These are phyloP conservation scores for Gomphus bonarii DNA, from an alignment of 1,284 basidiomycete species.

Conservation along the genomic window DNA sequence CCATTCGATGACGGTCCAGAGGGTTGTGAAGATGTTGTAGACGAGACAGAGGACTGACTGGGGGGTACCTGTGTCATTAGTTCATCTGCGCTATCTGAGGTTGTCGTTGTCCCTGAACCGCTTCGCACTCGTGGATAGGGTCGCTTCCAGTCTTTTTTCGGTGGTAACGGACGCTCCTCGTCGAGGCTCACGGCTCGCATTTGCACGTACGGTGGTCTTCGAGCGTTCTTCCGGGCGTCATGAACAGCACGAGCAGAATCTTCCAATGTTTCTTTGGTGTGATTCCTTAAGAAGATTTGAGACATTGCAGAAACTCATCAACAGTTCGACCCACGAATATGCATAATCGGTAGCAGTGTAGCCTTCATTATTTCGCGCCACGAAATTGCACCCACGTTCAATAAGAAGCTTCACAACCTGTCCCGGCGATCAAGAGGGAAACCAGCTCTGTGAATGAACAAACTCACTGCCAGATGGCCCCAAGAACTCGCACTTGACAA, in stretches of 20 bases:
- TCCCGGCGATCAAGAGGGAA: conserved; percentile 13
- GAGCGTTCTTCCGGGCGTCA: conserved; percentile 61
- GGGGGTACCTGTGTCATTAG: conserved; percentile 22
- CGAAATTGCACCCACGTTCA: conserved; percentile 77
- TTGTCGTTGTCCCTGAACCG: conserved; percentile 63
- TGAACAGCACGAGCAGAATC: conserved; percentile 68
- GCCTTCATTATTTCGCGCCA: conserved; percentile 78
- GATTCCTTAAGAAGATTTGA: conserved; percentile 4
- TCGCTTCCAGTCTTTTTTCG: conserved; percentile 20
- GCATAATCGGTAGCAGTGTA: conserved; percentile 90
- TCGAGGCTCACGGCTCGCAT: conserved; percentile 13
- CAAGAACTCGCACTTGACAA: conserved; percentile 68
- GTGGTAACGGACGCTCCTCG: conserved; percentile 14
- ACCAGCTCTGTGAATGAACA: conserved; percentile 19
- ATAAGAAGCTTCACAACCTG: conserved; percentile 82
- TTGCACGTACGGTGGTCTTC: conserved; percentile 56
- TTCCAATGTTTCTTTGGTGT: conserved; percentile 62
- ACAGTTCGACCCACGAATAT: conserved; percentile 58
- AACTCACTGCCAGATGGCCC: conserved; percentile 65
- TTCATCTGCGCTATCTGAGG: conserved; percentile 46
- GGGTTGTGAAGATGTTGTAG: conserved; percentile 37
- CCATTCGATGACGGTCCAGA: conserved; percentile 35
- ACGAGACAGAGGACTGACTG: conserved; percentile 37
- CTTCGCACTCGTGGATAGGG: conserved; percentile 51
- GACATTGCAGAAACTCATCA: background rate